Conservation (phyloP, 2,329 filamentous ascomycete species). For the Drechslerella coelobrocha region DNA sequence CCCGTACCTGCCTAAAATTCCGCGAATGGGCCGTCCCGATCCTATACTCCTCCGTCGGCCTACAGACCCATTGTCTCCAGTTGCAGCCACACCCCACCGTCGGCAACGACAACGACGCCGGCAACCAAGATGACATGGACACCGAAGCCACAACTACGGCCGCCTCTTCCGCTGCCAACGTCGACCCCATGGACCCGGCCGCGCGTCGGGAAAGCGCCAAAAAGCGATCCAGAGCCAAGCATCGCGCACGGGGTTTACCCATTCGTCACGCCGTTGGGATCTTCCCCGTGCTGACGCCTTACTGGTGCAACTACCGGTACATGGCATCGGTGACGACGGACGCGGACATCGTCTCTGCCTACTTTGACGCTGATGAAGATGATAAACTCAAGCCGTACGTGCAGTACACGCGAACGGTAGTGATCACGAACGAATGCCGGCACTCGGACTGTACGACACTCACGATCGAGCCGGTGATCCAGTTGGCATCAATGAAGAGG, state of each 20-base stretch:
- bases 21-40: conserved; percentile 40
- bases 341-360: conserved; percentile 39
- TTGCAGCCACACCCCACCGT: conserved; percentile 37
- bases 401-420: conserved; percentile 38
- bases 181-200: conserved; percentile 17
- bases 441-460: conserved; percentile 46
- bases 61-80: conserved; percentile 47
- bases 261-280: conserved; percentile 43
- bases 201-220: conserved; percentile 33
- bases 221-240: conserved; percentile 34
- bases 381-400: conserved; percentile 39
- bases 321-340: conserved; percentile 44
- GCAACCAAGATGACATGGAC: conserved; percentile 20
- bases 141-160: background rate
- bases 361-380: conserved; percentile 32
- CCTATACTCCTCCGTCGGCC: conserved; percentile 45
- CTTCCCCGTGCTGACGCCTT: conserved; percentile 42
- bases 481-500: conserved; percentile 47
- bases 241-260: conserved; percentile 26
- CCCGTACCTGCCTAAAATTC: conserved; percentile 41
- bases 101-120: conserved; percentile 31
- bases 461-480: conserved; percentile 44
- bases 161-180: background rate
- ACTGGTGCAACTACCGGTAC: conserved; percentile 49
- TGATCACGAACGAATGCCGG: conserved; percentile 46